Percentiles rank a stretch among this genome's conserved stretches.
phyloP scores from a whole-genome alignment of 78 protist species.

The Cavenderia fasciculata region DNA sequence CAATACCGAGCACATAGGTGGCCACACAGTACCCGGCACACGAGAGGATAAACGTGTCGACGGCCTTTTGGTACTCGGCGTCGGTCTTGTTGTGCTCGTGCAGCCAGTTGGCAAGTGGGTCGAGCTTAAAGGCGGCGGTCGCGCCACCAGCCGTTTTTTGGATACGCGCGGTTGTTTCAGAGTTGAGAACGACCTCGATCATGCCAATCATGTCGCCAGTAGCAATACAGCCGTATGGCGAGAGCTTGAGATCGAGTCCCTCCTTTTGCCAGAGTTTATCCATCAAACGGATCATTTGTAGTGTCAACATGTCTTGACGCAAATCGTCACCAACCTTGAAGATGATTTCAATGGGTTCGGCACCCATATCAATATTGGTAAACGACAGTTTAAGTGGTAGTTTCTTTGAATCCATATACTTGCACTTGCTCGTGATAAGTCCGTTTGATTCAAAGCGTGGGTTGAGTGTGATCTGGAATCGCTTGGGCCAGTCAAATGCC shows the following conservation, averaged over 20 bases:
- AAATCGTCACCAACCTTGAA: slow-evolving; percentile 96
- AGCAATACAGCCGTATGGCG: slow-evolving; percentile 90
- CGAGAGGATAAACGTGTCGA: slow-evolving; percentile 83
- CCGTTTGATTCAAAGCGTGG: slow-evolving; percentile 76
- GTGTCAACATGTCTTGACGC: slow-evolving; percentile 93
- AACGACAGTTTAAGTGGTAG: slow-evolving; percentile 74
- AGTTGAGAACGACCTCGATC: slow-evolving; percentile 93
- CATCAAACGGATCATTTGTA: slow-evolving; percentile 87
- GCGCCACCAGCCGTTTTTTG: slow-evolving; percentile 87
- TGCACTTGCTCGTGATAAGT: slow-evolving; percentile 77
- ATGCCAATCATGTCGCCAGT: slow-evolving; percentile 94
- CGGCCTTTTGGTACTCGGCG: slow-evolving; percentile 54
- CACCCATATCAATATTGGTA: slow-evolving; percentile 77
- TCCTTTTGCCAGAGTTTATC: slow-evolving; percentile 89
- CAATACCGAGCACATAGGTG: slow-evolving; percentile 97
- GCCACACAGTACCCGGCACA: slow-evolving; percentile 98
- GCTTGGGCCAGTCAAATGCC: slow-evolving; percentile 51
- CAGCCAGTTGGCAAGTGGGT: slow-evolving; percentile 87
- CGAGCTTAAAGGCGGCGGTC: slow-evolving; percentile 86
- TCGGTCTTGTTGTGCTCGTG: slow-evolving; percentile 53
- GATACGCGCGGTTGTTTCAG: slow-evolving; percentile 91
- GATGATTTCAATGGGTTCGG: slow-evolving; percentile 72
- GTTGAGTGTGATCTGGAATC: slow-evolving; percentile 76
- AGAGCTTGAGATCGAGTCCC: slow-evolving; percentile 85
- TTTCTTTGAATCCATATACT: slow-evolving; percentile 94